Percentiles rank a stretch among this genome's conserved stretches.
These are phyloP conservation scores for Mycotypha africana DNA, from an alignment of 371 early-diverging fungal genomes.

Conservation along the genomic window DNA sequence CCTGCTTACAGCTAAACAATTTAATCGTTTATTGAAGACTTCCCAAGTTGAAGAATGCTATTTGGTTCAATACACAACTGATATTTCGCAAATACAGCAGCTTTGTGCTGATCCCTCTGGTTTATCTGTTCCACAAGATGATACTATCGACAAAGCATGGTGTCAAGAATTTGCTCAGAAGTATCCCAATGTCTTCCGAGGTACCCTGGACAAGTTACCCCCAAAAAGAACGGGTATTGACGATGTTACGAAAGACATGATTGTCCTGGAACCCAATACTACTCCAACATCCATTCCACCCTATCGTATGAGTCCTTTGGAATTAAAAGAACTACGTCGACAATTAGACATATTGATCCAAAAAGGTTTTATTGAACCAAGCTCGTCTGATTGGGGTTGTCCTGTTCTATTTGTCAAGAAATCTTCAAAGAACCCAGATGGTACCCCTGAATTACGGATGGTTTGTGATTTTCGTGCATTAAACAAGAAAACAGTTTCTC, in stretches of 20 bases:
- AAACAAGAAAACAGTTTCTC: slow-evolving; percentile 37
- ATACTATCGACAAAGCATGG: neutral
- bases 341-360: slow-evolving; percentile 20
- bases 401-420: slow-evolving; percentile 46
- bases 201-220: neutral
- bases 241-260: too few relatives aligned
- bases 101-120: neutral
- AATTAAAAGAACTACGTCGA: slow-evolving; percentile 22
- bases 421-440: too few relatives aligned
- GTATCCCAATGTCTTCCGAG: neutral
- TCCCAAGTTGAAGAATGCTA: too few relatives aligned
- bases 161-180: neutral
- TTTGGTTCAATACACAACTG: too few relatives aligned
- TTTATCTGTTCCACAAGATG: neutral
- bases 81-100: neutral
- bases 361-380: slow-evolving; percentile 6
- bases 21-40: neutral
- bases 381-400: slow-evolving; percentile 40
- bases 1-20: neutral
- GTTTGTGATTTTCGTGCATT: slow-evolving; percentile 31
- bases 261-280: slow-evolving; percentile 6
- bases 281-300: slow-evolving; percentile 5
- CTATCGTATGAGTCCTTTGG: slow-evolving; percentile 19
- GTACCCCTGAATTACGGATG: too few relatives aligned
- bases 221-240: too few relatives aligned